phyloP scores from a whole-genome alignment of 257 asterid genomes.

The Plantago elongata region DNA sequence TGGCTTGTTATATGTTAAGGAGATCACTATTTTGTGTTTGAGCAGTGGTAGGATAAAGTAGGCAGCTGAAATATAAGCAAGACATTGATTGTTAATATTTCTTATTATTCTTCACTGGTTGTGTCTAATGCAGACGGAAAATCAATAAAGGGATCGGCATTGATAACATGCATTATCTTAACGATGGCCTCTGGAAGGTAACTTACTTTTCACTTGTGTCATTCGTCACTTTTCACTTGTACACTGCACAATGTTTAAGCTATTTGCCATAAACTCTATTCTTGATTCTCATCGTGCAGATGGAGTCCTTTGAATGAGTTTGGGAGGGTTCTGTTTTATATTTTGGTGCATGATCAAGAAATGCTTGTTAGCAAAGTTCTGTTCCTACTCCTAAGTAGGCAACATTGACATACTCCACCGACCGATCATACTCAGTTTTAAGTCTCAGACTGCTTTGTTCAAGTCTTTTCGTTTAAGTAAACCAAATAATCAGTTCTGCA shows the following conservation, averaged over 20 bases:
- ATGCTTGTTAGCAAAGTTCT: neutral
- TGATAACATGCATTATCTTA: conserved; percentile 97
- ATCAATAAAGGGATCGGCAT: conserved; percentile 96
- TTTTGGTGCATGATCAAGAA: neutral
- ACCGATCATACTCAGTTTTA: no score
- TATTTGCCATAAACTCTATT: neutral
- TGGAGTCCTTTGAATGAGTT: conserved; percentile 61
- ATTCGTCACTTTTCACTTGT: conserved; percentile 8
- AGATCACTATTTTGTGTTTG: no score
- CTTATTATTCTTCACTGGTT: neutral
- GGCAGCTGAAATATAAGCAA: no score
- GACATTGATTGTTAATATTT: no score
- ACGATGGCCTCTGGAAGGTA: conserved; percentile 99
- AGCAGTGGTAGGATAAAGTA: no score
- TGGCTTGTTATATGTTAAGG: no score
- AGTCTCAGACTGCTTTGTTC: no score
- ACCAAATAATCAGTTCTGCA: no score
- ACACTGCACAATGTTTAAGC: neutral
- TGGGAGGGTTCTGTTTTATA: neutral
- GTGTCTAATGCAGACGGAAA: conserved; percentile 46
- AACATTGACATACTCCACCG: neutral
- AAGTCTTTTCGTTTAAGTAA: no score
- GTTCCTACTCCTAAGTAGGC: neutral
- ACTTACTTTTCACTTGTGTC: neutral
- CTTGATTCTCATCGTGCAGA: conserved; percentile 34